A percentile compares a stretch with the other conserved stretches of the same genome.
Conservation (phyloP, 352 stramenopile species). For the Hyphochytrium catenoides region DNA sequence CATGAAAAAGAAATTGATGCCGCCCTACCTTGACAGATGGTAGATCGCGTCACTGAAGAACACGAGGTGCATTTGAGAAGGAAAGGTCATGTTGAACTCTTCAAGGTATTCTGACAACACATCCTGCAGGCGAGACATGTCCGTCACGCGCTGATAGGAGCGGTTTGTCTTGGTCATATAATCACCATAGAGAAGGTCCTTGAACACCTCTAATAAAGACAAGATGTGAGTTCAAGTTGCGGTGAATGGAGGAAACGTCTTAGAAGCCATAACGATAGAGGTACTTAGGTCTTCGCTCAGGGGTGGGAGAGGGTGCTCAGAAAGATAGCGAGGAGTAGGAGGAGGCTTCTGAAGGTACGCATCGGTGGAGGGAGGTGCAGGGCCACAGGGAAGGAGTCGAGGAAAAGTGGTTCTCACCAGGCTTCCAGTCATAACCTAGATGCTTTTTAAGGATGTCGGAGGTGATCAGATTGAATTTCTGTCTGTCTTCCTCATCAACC, state of each 20-base stretch:
- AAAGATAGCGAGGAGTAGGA: no score
- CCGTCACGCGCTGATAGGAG: slow-evolving; percentile 35
- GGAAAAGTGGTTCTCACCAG: no score
- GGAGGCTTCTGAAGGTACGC: no score
- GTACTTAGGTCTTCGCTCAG: slow-evolving; percentile 9
- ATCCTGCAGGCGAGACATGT: slow-evolving; percentile 30
- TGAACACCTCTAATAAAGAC: slow-evolving; percentile 32
- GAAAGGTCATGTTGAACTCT: slow-evolving; percentile 82
- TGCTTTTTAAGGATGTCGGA: slow-evolving; percentile 40
- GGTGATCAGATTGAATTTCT: slow-evolving; percentile 57
- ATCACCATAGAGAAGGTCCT: slow-evolving; percentile 66
- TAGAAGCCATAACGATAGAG: background rate
- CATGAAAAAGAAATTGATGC: no score
- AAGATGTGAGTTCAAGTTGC: no score
- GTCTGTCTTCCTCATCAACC: slow-evolving; percentile 50
- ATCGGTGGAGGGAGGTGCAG: no score
- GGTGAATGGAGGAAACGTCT: no score
- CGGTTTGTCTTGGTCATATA: slow-evolving; percentile 56
- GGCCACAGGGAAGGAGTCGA: no score
- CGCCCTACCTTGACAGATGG: no score
- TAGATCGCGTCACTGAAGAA: slow-evolving; percentile 85
- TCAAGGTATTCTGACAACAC: slow-evolving; percentile 71
- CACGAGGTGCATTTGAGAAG: slow-evolving; percentile 76
- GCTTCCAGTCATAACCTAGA: no score
- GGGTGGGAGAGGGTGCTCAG: no score